Conservation (phyloP, 257 asterid species). For the Salvia miltiorrhiza region DNA sequence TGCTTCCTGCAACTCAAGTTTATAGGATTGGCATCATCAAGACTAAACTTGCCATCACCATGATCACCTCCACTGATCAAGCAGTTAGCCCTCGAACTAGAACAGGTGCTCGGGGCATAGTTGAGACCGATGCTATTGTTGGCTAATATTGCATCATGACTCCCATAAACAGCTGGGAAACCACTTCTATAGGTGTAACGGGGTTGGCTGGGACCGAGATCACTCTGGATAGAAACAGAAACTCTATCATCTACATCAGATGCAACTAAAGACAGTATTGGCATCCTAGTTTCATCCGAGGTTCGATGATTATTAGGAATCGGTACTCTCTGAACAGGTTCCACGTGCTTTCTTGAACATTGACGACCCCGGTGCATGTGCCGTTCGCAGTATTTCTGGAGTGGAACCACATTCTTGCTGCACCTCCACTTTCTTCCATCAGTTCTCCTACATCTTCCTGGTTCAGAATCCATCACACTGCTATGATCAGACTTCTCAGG, state of each 20-base stretch:
- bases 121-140: slow-evolving; percentile 11
- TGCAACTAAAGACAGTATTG: slow-evolving; percentile 9
- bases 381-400: slow-evolving; percentile 58
- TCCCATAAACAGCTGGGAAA: slow-evolving; percentile 10
- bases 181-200: slow-evolving; percentile 6
- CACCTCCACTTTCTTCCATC: slow-evolving; percentile 92
- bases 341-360: slow-evolving; percentile 87
- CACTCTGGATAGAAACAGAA: slow-evolving; percentile 11
- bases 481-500: slow-evolving; percentile 22
- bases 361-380: slow-evolving; percentile 76
- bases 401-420: slow-evolving; percentile 35
- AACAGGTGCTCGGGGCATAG: not conserved
- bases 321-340: slow-evolving; percentile 24
- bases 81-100: slow-evolving; percentile 4
- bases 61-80: not conserved
- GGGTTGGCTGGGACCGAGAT: slow-evolving; percentile 11
- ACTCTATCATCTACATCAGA: slow-evolving; percentile 18
- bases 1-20: slow-evolving; percentile 19
- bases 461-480: slow-evolving; percentile 54
- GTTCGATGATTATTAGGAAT: slow-evolving; percentile 2
- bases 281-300: not conserved
- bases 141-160: slow-evolving; percentile 3
- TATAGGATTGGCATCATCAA: slow-evolving; percentile 2
- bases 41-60: slow-evolving; percentile 14
- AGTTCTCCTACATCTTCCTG: slow-evolving; percentile 70